Percentiles rank a stretch among this genome's conserved stretches.
These are phyloP conservation scores for Lophiostoma macrostomum DNA, from an alignment of 495 filamentous ascomycete genomes.

Conservation along the genomic window DNA sequence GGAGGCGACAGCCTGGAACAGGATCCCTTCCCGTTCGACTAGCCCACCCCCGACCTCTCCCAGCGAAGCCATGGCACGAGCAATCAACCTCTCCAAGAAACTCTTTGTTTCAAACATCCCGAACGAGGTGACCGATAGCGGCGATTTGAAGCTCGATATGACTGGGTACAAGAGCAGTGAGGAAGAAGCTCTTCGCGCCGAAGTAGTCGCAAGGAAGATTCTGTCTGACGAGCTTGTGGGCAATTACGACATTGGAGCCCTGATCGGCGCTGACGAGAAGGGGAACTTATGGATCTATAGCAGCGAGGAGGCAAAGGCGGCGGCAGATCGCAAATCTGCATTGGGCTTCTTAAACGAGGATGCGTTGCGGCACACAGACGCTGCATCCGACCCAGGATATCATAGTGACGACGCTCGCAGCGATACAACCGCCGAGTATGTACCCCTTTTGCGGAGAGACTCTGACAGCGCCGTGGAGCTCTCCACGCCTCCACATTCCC, in stretches of 20 bases:
- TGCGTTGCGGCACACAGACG: slow-evolving; percentile 60
- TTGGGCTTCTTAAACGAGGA: slow-evolving; percentile 53
- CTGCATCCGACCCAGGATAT: slow-evolving; percentile 88
- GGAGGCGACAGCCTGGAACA: slow-evolving; percentile 28
- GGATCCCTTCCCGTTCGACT: slow-evolving; percentile 54
- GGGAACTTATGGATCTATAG: slow-evolving; percentile 99
- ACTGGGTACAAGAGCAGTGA: slow-evolving; percentile 91
- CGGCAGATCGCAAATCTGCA: slow-evolving; percentile 54
- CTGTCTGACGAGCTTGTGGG: slow-evolving; percentile 92
- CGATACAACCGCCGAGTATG: slow-evolving; percentile 36
- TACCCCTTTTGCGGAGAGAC: slow-evolving; percentile 39
- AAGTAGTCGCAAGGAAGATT: slow-evolving; percentile 91
- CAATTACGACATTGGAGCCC: slow-evolving; percentile 89
- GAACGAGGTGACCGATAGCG: slow-evolving; percentile 82
- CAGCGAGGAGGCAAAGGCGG: slow-evolving; percentile 91
- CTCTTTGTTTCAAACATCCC: slow-evolving; percentile 86
- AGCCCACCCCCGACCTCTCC: slow-evolving; percentile 77
- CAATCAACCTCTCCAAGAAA: slow-evolving; percentile 81
- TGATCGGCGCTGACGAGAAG: slow-evolving; percentile 91
- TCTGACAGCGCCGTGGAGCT: slow-evolving; percentile 57
- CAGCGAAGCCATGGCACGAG: slow-evolving; percentile 75
- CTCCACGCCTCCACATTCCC: slow-evolving; percentile 74
- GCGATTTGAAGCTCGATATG: slow-evolving; percentile 99
- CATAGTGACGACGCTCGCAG: slow-evolving; percentile 72
- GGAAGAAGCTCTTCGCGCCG: slow-evolving; percentile 84